phyloP scores from a whole-genome alignment of 2,329 filamentous ascomycete species.

The Lachnellula arida region DNA sequence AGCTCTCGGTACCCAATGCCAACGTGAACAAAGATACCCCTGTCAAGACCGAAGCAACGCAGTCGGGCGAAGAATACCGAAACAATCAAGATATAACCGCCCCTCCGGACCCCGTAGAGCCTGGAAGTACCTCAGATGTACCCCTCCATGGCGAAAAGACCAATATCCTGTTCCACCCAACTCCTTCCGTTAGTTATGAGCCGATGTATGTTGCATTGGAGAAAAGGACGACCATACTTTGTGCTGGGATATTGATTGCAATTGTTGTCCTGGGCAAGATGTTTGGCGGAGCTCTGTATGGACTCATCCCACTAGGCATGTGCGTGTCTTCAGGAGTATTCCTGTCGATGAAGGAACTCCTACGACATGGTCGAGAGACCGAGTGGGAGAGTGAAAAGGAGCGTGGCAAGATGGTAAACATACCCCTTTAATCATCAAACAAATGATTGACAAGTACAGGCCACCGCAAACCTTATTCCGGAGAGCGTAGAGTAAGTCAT shows the following conservation, averaged over 20 bases:
- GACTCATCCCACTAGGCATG: constrained; percentile 67
- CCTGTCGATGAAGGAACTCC: constrained; percentile 84
- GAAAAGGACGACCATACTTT: constrained; percentile 66
- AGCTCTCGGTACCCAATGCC: constrained; percentile 84
- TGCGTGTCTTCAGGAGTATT: constrained; percentile 75
- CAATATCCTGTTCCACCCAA: constrained; percentile 92
- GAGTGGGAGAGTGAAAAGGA: constrained; percentile 88
- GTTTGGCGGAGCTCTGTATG: constrained; percentile 73
- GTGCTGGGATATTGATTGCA: constrained; percentile 62
- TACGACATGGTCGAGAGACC: constrained; percentile 72
- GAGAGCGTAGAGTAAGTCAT: too few species aligned
- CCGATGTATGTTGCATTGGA: constrained; percentile 79
- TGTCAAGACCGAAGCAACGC: constrained; percentile 64
- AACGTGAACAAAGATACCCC: constrained; percentile 74
- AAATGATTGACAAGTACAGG: constrained; percentile 36
- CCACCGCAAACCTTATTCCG: constrained; percentile 66
- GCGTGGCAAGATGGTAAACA: constrained; percentile 66
- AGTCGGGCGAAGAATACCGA: constrained; percentile 76
- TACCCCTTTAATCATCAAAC: constrained; percentile 1
- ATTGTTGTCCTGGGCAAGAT: constrained; percentile 74
- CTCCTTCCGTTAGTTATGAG: constrained; percentile 82
- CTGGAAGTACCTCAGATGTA: constrained; percentile 83
- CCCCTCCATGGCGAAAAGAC: constrained; percentile 96
- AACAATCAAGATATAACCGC: constrained; percentile 83
- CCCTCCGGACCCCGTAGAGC: constrained; percentile 78